Evolutionary conservation across 495 filamentous ascomycete genomes (phyloP).

Genomic region (Symbiotaphrina buchneri): DNA sequence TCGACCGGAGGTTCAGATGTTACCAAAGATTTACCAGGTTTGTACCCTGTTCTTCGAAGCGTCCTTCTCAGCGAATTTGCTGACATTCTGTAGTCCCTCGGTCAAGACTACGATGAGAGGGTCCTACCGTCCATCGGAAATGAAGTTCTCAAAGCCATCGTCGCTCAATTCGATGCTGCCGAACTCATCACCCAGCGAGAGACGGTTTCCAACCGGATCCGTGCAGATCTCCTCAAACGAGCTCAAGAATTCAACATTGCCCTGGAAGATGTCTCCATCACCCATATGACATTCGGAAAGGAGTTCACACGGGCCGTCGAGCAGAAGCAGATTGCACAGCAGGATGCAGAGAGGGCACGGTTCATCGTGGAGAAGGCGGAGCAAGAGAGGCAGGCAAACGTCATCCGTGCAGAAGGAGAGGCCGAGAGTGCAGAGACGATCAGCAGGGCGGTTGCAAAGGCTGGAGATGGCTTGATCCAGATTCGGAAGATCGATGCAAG

Average conservation of each 20-base stretch:
- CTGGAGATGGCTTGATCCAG: slow-evolving; percentile 78
- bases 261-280: slow-evolving; percentile 97
- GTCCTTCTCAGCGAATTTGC: not conserved
- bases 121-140: slow-evolving; percentile 99
- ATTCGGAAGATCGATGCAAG: slow-evolving; percentile 94
- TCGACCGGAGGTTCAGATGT: slow-evolving; percentile 71
- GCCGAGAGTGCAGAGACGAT: slow-evolving; percentile 92
- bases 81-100: slow-evolving; percentile 29
- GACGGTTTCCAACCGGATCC: slow-evolving; percentile 87
- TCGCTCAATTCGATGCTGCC: slow-evolving; percentile 96
- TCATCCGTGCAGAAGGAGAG: slow-evolving; percentile 94
- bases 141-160: slow-evolving; percentile 98
- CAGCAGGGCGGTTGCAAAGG: slow-evolving; percentile 74
- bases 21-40: slow-evolving; percentile 98
- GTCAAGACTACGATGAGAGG: slow-evolving; percentile 95
- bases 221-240: slow-evolving; percentile 79
- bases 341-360: slow-evolving; percentile 88
- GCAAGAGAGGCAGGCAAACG: slow-evolving; percentile 96
- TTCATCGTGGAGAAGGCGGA: slow-evolving; percentile 99
- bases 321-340: slow-evolving; percentile 99
- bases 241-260: slow-evolving; percentile 98
- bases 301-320: slow-evolving; percentile 98
- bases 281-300: slow-evolving; percentile 99
- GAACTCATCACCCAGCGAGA: slow-evolving; percentile 99
- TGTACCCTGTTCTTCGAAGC: slow-evolving; percentile 7